Evolutionary conservation across 2,329 filamentous ascomycete genomes (phyloP), one percentile per base, ranked within the genome.

Genomic region (Fusarium papillatum): DNA sequence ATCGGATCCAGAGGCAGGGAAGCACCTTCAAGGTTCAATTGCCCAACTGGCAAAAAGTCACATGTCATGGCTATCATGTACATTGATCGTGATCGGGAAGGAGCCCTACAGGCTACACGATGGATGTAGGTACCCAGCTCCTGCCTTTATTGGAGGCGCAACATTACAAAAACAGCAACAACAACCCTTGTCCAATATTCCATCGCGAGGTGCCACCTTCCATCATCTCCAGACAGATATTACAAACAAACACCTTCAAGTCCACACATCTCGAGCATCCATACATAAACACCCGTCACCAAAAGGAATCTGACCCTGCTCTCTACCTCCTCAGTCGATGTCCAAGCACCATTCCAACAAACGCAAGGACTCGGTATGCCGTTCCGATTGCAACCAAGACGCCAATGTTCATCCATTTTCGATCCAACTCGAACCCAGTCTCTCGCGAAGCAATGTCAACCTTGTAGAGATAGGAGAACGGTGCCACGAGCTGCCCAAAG

Each of bases 381-480:
- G 83, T 85, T 16, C 88, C 88, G 60, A 89, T 86, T 0, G 75
- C 81, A 26, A 86, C 71, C 65, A 89, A 59, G 17, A 87, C 78
- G n/a, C 81, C 64, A 71, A 89, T 77, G 76, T 91, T 90, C 43
- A 82, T 68, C 75, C 82, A 83, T 63, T 87, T 85, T 66, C 84
- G 81, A 24, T 86, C 82, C 2, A 91, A 79, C 43, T 83, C 80
- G 71, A 85, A 91, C 1, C 89, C 89, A 3, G 87, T 83, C 2
- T 76, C 76, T 16, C 81, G 24, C 1, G 84, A 82, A 7, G 89
- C 89, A 38, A 85, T 57, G 1, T 90, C 84, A 16, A 90, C 83
- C 16, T 88, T 73, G 79, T 90, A 92, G 7, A 92, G 76, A 72
- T 90, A 88, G 0, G 73, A 79, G 72, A 90, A 84, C 1, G 88